A percentile compares a stretch with the other conserved stretches of the same genome.
Evolutionary conservation across 441 rosid species (phyloP).

Genomic region (Aquilaria agallochum): DNA sequence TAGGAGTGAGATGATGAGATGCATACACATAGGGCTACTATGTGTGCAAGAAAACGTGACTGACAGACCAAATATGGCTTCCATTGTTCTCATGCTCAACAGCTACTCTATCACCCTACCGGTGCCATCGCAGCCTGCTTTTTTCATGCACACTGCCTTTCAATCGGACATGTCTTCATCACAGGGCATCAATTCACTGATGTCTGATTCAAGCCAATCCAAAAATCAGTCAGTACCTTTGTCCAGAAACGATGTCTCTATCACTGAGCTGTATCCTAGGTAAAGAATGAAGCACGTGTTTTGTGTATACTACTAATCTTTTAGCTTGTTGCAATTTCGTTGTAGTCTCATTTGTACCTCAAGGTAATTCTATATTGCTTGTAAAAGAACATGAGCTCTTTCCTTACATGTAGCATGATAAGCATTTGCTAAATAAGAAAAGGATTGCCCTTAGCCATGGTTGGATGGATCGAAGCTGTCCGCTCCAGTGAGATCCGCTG

Average conservation of each 20-base stretch:
- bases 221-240: slow-evolving; percentile 6
- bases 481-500: no score
- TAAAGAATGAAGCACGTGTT: background rate
- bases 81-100: slow-evolving; percentile 49
- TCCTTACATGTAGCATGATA: no score
- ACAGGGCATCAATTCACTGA: background rate
- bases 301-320: no score
- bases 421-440: no score
- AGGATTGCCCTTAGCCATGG: no score
- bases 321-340: no score
- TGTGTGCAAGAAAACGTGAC: slow-evolving; percentile 56
- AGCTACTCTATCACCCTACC: slow-evolving; percentile 41
- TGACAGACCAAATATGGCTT: slow-evolving; percentile 52
- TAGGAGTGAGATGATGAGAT: slow-evolving; percentile 35
- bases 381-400: no score
- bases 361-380: no score
- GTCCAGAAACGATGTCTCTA: slow-evolving; percentile 20
- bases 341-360: no score
- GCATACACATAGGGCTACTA: slow-evolving; percentile 55
- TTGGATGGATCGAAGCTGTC: no score
- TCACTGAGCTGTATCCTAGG: slow-evolving; percentile 26
- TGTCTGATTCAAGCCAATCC: background rate
- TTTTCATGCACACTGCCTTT: slow-evolving; percentile 11
- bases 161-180: background rate
- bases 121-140: slow-evolving; percentile 28